Conservation (phyloP, 768 basidiomycete genomes). For the Auriscalpium microsporum region DNA sequence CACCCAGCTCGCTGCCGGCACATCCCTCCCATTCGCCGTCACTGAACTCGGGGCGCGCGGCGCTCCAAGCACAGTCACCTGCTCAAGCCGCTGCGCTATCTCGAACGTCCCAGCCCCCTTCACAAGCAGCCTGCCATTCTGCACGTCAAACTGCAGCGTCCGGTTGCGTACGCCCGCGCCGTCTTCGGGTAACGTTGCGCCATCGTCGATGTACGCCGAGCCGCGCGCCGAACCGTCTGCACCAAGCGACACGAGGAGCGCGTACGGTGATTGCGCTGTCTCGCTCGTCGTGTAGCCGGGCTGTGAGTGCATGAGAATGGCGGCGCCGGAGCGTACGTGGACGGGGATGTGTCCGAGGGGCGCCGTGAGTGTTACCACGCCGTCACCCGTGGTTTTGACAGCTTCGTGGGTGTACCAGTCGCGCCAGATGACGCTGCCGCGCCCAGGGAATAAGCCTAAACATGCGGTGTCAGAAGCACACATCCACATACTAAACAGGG, state of each 20-base stretch:
- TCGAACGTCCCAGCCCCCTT: conserved; percentile 31
- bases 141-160: conserved; percentile 37
- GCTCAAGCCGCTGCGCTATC: conserved; percentile 38
- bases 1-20: conserved; percentile 3
- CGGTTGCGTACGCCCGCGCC: conserved; percentile 38
- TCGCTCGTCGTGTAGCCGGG: conserved; percentile 65
- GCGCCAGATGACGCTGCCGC: conserved; percentile 51
- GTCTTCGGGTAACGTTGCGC: conserved; percentile 38
- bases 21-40: background rate
- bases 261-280: conserved; percentile 53
- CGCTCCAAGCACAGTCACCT: conserved; percentile 51
- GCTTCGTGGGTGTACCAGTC: conserved; percentile 66
- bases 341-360: conserved; percentile 72
- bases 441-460: conserved; percentile 57
- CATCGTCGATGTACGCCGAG: conserved; percentile 63
- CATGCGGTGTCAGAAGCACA: background rate
- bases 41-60: conserved; percentile 1
- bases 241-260: conserved; percentile 51
- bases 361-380: conserved; percentile 45
- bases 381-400: conserved; percentile 34
- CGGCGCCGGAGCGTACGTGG: conserved; percentile 62
- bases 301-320: conserved; percentile 50
- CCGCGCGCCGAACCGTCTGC: conserved; percentile 44
- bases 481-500: background rate
- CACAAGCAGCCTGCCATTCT: conserved; percentile 29